These are phyloP conservation scores for Ophiocordyceps robertsii DNA, from an alignment of 2,329 filamentous ascomycete species.

Conservation along the genomic window DNA sequence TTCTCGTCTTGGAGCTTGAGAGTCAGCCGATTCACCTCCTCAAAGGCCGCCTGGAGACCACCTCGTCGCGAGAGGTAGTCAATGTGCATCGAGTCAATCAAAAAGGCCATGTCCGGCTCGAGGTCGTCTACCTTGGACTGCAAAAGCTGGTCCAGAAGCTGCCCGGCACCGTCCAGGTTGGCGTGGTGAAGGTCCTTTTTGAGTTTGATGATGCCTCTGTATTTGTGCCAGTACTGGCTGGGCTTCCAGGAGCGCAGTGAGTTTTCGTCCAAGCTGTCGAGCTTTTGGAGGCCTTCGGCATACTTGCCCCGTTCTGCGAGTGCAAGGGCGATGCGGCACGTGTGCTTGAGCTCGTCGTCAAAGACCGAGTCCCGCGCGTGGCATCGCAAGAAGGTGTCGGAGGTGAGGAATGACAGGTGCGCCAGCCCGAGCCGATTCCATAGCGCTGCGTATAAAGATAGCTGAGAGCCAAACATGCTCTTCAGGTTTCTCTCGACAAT, in stretches of 20 bases:
- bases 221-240: slow-evolving; percentile 59
- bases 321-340: slow-evolving; percentile 50
- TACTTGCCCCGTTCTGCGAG: slow-evolving; percentile 56
- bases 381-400: slow-evolving; percentile 64
- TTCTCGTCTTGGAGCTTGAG: slow-evolving; percentile 28
- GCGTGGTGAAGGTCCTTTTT: slow-evolving; percentile 45
- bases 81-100: slow-evolving; percentile 37
- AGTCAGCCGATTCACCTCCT: slow-evolving; percentile 32
- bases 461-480: slow-evolving; percentile 58
- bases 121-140: slow-evolving; percentile 36
- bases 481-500: slow-evolving; percentile 65
- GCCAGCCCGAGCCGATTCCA: slow-evolving; percentile 62
- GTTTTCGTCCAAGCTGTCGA: slow-evolving; percentile 39
- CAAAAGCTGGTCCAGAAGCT: slow-evolving; percentile 36
- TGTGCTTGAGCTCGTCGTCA: slow-evolving; percentile 67
- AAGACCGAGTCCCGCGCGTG: slow-evolving; percentile 46
- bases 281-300: slow-evolving; percentile 41
- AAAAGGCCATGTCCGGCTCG: slow-evolving; percentile 37
- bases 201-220: slow-evolving; percentile 52
- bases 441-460: slow-evolving; percentile 57
- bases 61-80: slow-evolving; percentile 35
- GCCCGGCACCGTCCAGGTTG: slow-evolving; percentile 36
- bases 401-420: slow-evolving; percentile 42
- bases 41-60: slow-evolving; percentile 32
- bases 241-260: slow-evolving; percentile 61